phyloP scores from a whole-genome alignment of 768 basidiomycete species.

The Albatrellus ellisii region DNA sequence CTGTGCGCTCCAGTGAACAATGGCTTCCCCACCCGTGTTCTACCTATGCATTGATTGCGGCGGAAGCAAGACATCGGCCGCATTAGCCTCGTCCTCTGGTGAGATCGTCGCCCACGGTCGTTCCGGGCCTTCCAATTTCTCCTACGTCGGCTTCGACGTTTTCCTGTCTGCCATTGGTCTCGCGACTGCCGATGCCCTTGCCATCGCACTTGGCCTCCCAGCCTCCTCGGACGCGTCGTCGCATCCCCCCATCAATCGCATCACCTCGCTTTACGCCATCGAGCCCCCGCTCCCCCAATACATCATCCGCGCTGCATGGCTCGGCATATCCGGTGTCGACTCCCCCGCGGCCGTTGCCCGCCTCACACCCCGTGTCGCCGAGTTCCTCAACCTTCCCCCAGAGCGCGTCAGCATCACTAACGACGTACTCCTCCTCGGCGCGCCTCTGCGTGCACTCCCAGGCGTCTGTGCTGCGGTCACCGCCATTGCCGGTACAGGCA shows the following conservation, averaged over 20 bases:
- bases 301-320: conserved; percentile 63
- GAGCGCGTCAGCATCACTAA: conserved; percentile 51
- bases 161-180: conserved; percentile 41
- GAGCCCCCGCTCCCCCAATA: conserved; percentile 5
- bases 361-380: conserved; percentile 40
- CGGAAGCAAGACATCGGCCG: conserved; percentile 78
- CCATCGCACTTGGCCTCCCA: conserved; percentile 1
- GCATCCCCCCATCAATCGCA: conserved; percentile 3
- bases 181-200: conserved; percentile 42
- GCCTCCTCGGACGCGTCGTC: not conserved
- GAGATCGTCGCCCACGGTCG: conserved; percentile 50
- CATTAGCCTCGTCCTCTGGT: conserved; percentile 45
- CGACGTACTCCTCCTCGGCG: conserved; percentile 76
- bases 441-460: conserved; percentile 50
- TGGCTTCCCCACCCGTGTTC: conserved; percentile 17
- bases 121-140: conserved; percentile 77
- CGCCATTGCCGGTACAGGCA: conserved; percentile 74
- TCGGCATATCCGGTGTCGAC: conserved; percentile 76
- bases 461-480: conserved; percentile 54
- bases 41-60: conserved; percentile 83
- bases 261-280: not conserved
- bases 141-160: conserved; percentile 53
- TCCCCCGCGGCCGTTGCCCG: conserved; percentile 47
- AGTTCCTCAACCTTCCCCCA: conserved; percentile 42
- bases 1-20: conserved; percentile 6